phyloP scores from a whole-genome alignment of 2,329 filamentous ascomycete genomes.

The Fusarium nematophilum region DNA sequence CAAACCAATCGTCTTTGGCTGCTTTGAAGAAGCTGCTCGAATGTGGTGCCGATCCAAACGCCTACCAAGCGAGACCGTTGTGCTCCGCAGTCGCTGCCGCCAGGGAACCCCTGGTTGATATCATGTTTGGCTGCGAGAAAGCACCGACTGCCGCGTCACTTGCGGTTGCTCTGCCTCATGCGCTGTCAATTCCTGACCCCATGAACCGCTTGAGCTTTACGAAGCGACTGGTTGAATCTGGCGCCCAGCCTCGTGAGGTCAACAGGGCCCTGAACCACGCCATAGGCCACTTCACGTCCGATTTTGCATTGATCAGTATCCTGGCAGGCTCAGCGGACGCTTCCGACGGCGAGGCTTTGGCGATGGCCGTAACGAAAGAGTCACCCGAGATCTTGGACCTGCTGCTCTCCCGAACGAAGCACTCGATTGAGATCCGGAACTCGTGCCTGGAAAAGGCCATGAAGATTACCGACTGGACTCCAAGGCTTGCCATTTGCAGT shows the following conservation, averaged over 20 bases:
- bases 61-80: constrained; percentile 62
- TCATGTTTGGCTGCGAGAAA: constrained; percentile 56
- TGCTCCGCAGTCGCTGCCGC: constrained; percentile 62
- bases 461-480: constrained; percentile 52
- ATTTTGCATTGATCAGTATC: constrained; percentile 59
- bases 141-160: constrained; percentile 57
- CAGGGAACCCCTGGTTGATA: constrained; percentile 58
- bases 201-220: constrained; percentile 64
- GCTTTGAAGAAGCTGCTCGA: constrained; percentile 60
- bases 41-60: constrained; percentile 66
- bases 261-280: constrained; percentile 65
- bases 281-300: constrained; percentile 59
- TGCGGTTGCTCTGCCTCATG: constrained; percentile 62
- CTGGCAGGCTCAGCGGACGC: constrained; percentile 61
- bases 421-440: constrained; percentile 53
- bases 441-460: constrained; percentile 57
- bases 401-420: constrained; percentile 53
- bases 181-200: constrained; percentile 61
- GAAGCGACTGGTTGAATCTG: constrained; percentile 61
- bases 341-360: constrained; percentile 61
- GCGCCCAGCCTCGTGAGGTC: constrained; percentile 59
- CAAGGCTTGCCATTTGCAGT: constrained; percentile 57
- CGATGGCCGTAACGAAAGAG: constrained; percentile 58
- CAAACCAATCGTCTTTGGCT: constrained; percentile 53
- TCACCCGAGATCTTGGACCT: constrained; percentile 59